These are phyloP conservation scores for Trichopus zeylanicus DNA, from an alignment of 116 monocot genomes.

Conservation along the genomic window DNA sequence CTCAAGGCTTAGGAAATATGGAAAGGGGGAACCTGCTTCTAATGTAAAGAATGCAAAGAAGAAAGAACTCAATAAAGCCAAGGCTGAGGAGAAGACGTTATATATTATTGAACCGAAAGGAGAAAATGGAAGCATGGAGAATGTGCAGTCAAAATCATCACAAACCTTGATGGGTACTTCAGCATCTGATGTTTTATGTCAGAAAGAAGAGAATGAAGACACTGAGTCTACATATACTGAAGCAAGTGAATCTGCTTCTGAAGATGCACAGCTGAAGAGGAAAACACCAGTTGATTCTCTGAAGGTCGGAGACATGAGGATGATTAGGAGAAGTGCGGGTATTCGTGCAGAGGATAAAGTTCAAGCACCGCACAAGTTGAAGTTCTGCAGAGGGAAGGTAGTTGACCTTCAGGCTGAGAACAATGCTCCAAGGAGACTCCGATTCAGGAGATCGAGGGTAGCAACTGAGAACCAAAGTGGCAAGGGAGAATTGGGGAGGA, in stretches of 20 bases:
- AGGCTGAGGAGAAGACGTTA: conserved; percentile 27
- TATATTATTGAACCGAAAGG: conserved; percentile 16
- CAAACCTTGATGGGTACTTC: conserved; percentile 4
- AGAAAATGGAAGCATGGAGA: conserved; percentile 4
- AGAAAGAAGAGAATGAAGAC: conserved; percentile 2
- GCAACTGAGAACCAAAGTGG: conserved; percentile 6
- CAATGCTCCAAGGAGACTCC: conserved; percentile 25
- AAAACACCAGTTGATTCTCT: neutral
- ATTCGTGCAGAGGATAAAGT: conserved; percentile 6
- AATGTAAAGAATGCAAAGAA: conserved; percentile 4
- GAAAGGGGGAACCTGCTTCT: conserved; percentile 6
- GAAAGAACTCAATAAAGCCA: conserved; percentile 1
- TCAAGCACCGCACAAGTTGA: conserved; percentile 30
- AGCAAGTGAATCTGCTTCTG: neutral
- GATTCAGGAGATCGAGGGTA: conserved; percentile 22
- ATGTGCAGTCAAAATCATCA: conserved; percentile 3
- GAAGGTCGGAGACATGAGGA: conserved; percentile 12
- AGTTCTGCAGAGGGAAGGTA: conserved; percentile 43
- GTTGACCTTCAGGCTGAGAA: conserved; percentile 22
- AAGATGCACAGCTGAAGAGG: neutral
- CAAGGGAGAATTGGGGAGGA: conserved; percentile 8
- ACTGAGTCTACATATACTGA: conserved; percentile 12
- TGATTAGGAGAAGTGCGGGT: conserved; percentile 13
- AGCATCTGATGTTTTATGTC: conserved; percentile 4
- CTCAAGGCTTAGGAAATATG: conserved; percentile 10